Conservation (phyloP, 2,329 filamentous ascomycete genomes). For the Pestalotiopsis sp. region DNA sequence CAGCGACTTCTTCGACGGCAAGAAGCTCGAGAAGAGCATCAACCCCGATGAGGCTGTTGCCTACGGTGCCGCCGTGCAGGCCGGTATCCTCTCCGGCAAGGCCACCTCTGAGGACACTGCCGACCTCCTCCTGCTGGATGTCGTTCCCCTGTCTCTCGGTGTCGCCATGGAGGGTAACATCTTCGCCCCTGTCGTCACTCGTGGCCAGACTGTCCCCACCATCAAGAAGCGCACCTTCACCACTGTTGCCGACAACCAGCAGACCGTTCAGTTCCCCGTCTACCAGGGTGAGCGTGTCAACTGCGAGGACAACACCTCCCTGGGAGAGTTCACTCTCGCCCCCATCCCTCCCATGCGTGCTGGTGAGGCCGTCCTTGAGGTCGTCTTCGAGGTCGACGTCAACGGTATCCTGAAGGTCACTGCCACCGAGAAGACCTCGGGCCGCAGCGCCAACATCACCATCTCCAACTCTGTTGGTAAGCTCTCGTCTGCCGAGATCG, state of each 20-base stretch:
- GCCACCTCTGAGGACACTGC: constrained; percentile 92
- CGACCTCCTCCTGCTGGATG: constrained; percentile 94
- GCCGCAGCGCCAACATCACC: constrained; percentile 98
- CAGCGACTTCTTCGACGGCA: constrained; percentile 98
- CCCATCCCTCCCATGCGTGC: constrained; percentile 88
- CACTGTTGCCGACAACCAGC: constrained; percentile 77
- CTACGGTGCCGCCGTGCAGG: constrained; percentile 98
- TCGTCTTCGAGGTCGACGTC: constrained; percentile 99
- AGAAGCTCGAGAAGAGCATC: constrained; percentile 99
- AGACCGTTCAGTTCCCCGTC: constrained; percentile 87
- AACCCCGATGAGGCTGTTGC: constrained; percentile 99
- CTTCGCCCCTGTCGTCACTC: constrained; percentile 89
- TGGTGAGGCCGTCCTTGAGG: constrained; percentile 94
- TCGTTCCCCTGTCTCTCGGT: constrained; percentile 94
- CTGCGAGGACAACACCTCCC: constrained; percentile 97
- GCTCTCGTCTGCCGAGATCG: constrained; percentile 91
- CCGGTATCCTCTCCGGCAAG: constrained; percentile 98
- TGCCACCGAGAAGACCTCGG: constrained; percentile 97
- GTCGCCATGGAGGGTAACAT: constrained; percentile 99
- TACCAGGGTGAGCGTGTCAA: constrained; percentile 97
- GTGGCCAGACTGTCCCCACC: constrained; percentile 75
- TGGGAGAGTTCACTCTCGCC: constrained; percentile 95
- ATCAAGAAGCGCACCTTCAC: constrained; percentile 88
- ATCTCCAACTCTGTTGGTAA: constrained; percentile 99
- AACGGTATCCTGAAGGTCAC: constrained; percentile 99